Percentiles rank a stretch among this genome's conserved stretches.
These are phyloP conservation scores for Macrotyloma uniflorum DNA, from an alignment of 306 rosid genomes.

Conservation along the genomic window DNA sequence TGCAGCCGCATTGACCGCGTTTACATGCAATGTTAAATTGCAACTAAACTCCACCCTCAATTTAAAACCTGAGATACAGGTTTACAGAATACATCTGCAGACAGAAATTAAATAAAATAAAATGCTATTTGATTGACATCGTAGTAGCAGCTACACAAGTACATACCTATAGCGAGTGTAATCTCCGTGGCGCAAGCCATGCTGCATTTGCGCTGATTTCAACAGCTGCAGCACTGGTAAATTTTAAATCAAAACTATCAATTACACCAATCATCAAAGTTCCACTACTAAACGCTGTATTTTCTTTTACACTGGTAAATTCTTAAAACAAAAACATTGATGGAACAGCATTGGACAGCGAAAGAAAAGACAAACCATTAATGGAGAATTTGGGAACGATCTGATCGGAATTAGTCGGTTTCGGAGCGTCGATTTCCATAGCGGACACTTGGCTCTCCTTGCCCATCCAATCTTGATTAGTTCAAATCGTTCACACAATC, in stretches of 20 bases:
- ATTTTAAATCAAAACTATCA: not conserved
- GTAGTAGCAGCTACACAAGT: not conserved
- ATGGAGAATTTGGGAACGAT: slow-evolving; percentile 73
- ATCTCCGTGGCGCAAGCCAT: slow-evolving; percentile 91
- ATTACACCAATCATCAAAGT: not conserved
- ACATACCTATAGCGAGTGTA: slow-evolving; percentile 90
- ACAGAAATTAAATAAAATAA: not conserved
- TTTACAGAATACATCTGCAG: not conserved
- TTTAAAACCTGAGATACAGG: not conserved
- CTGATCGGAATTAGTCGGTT: slow-evolving; percentile 60
- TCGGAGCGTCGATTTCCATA: slow-evolving; percentile 80
- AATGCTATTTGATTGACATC: not conserved
- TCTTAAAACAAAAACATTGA: not conserved
- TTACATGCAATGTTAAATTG: not conserved
- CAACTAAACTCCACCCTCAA: not conserved
- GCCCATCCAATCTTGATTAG: slow-evolving; percentile 42
- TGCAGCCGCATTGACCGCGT: not conserved
- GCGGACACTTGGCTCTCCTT: slow-evolving; percentile 60
- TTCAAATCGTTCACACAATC: slow-evolving; percentile 6
- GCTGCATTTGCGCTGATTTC: slow-evolving; percentile 97
- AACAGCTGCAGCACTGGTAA: slow-evolving; percentile 83
- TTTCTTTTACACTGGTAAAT: not conserved
- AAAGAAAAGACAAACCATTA: slow-evolving; percentile 54
- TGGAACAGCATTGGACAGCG: not conserved
- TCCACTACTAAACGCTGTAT: not conserved